phyloP scores from a whole-genome alignment of 1,139 yeast species.

The Magnusiomyces fungicola region DNA sequence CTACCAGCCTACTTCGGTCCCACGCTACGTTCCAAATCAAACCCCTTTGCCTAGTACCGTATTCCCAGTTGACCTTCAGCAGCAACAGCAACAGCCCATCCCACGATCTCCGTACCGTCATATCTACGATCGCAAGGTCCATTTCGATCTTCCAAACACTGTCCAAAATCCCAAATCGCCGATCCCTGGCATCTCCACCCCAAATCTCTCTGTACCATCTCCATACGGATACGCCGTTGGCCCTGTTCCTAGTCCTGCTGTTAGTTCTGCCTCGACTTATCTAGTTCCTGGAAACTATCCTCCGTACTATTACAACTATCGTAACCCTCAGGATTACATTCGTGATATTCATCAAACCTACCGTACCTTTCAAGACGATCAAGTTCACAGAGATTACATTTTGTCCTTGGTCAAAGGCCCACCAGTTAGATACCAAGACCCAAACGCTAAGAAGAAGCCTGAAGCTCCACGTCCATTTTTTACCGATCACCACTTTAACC shows the following conservation, averaged over 20 bases:
- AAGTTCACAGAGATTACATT: background rate
- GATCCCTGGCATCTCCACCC: background rate
- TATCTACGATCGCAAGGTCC: background rate
- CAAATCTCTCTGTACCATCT: too few relatives aligned
- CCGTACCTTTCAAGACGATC: background rate
- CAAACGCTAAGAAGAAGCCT: background rate
- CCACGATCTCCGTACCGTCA: conserved; percentile 1
- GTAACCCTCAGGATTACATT: background rate
- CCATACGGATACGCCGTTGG: too few relatives aligned
- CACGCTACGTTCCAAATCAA: background rate
- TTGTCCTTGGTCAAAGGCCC: background rate
- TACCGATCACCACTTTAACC: background rate
- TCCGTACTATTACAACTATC: background rate
- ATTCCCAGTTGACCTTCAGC: too few relatives aligned
- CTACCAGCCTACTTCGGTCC: background rate
- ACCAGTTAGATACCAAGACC: background rate
- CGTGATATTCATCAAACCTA: background rate
- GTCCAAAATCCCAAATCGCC: background rate
- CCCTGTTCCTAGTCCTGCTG: background rate
- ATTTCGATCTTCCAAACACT: background rate
- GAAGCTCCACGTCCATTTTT: conserved; percentile 6
- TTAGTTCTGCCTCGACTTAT: background rate
- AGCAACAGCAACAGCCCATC: background rate
- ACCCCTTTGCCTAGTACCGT: too few relatives aligned
- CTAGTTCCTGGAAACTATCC: background rate